These are phyloP conservation scores for Leccinum obscurum DNA, from an alignment of 768 basidiomycete genomes.

Conservation along the genomic window DNA sequence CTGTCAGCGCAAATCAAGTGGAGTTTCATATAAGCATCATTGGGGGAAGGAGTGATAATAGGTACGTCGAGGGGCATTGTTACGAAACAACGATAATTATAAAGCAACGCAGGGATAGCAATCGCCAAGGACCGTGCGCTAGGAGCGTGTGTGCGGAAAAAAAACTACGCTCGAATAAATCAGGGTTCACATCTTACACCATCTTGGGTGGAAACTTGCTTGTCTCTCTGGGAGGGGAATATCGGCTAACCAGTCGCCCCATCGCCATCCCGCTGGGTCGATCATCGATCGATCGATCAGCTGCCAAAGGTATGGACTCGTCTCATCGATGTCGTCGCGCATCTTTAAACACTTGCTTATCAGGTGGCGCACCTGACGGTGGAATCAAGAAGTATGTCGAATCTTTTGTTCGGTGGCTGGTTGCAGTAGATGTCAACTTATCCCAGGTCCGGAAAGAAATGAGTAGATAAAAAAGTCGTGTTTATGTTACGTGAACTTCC, in stretches of 20 bases:
- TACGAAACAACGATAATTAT: not conserved
- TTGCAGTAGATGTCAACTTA: slow-evolving; percentile 6
- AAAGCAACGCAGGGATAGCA: not conserved
- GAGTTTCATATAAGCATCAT: slow-evolving; percentile 23
- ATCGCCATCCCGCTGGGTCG: not conserved
- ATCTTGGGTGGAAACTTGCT: slow-evolving; percentile 47
- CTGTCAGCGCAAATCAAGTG: slow-evolving; percentile 2
- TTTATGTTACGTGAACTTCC: not conserved
- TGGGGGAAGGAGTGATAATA: slow-evolving; percentile 1
- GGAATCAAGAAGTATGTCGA: slow-evolving; percentile 85
- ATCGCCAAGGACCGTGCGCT: slow-evolving; percentile 18
- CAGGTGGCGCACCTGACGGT: slow-evolving; percentile 67
- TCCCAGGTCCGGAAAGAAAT: slow-evolving; percentile 72
- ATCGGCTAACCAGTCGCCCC: not conserved
- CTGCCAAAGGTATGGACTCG: slow-evolving; percentile 29
- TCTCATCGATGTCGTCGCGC: slow-evolving; percentile 8
- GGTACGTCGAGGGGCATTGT: not conserved
- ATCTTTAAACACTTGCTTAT: not conserved
- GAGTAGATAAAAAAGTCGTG: slow-evolving; percentile 17
- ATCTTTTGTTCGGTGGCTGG: slow-evolving; percentile 2
- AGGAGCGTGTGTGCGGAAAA: slow-evolving; percentile 15
- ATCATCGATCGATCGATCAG: slow-evolving; percentile 11
- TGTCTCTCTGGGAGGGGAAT: not conserved
- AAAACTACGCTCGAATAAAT: slow-evolving; percentile 32
- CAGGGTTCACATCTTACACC: slow-evolving; percentile 51